These are phyloP conservation scores for Rhynchospora tenuis DNA, from an alignment of 176 grass and related monocot species.

Conservation along the genomic window DNA sequence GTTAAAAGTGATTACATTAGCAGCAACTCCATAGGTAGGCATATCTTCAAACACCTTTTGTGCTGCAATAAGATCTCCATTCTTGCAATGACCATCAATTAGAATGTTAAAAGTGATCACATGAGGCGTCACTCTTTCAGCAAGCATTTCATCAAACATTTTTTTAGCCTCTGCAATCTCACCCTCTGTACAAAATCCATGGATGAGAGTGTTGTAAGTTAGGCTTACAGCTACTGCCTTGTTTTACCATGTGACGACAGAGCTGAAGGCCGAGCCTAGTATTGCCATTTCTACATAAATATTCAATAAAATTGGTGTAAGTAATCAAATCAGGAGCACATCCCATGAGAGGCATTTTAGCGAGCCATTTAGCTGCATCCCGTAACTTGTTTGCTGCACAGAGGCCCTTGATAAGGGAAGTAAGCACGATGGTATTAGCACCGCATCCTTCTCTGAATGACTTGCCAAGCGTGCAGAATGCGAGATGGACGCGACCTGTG, in stretches of 20 bases:
- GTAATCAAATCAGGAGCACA: not conserved
- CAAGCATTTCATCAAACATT: too few species aligned
- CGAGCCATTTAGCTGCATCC: not conserved
- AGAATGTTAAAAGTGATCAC: too few species aligned
- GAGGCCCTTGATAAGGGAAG: not conserved
- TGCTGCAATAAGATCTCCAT: not conserved
- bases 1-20: too few species aligned
- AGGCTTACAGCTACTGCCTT: not conserved
- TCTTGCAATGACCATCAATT: too few species aligned
- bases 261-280: not conserved
- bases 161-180: not conserved
- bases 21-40: not conserved
- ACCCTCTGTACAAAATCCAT: slow-evolving; percentile 12
- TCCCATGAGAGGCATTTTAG: not conserved
- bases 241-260: not conserved
- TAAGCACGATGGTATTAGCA: not conserved
- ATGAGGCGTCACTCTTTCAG: too few species aligned
- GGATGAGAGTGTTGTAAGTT: not conserved
- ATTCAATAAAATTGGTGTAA: too few species aligned
- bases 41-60: not conserved
- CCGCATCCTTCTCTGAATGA: not conserved
- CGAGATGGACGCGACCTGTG: not conserved
- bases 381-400: not conserved
- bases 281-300: too few species aligned
- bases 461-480: not conserved